phyloP scores from a whole-genome alignment of 768 basidiomycete genomes.

The Glaciozyma martinii region DNA sequence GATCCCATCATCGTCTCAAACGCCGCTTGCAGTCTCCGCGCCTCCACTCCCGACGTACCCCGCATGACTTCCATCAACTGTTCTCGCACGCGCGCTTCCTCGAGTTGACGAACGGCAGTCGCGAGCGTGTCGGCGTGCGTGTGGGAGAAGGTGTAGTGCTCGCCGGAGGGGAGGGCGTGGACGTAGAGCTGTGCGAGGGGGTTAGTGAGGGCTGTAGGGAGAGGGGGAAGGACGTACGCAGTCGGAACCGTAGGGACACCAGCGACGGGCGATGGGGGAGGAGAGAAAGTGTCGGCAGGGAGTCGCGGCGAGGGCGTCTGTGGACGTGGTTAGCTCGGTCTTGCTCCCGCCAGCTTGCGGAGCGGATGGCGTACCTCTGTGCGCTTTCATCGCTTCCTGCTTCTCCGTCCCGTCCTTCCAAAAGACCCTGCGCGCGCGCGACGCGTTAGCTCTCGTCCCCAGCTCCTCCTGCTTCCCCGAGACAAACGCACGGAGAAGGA shows the following conservation, averaged over 20 bases:
- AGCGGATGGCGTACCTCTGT: not conserved
- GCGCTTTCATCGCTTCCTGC: not conserved
- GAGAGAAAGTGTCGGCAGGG: not conserved
- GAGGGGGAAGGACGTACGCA: not conserved
- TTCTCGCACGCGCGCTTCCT: not conserved
- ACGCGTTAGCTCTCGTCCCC: not conserved
- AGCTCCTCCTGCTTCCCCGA: too few relatives aligned
- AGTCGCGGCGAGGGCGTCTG: not conserved
- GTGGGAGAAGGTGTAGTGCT: not conserved
- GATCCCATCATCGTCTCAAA: not conserved
- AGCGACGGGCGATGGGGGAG: not conserved
- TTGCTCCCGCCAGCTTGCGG: not conserved
- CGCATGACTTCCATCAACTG: not conserved
- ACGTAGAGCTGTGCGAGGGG: conserved; percentile 1
- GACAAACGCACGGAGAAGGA: too few relatives aligned
- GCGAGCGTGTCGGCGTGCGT: not conserved
- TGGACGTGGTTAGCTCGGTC: not conserved
- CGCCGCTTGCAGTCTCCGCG: not conserved
- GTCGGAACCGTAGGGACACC: conserved; percentile 2
- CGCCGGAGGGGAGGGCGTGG: not conserved
- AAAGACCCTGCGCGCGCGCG: not conserved
- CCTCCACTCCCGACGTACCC: too few relatives aligned
- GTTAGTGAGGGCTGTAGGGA: too few relatives aligned
- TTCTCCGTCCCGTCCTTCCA: not conserved
- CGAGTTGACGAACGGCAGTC: not conserved